Conservation (phyloP, 202 grass and related monocot species). For the Schoenoplectus tabernaemontani region DNA sequence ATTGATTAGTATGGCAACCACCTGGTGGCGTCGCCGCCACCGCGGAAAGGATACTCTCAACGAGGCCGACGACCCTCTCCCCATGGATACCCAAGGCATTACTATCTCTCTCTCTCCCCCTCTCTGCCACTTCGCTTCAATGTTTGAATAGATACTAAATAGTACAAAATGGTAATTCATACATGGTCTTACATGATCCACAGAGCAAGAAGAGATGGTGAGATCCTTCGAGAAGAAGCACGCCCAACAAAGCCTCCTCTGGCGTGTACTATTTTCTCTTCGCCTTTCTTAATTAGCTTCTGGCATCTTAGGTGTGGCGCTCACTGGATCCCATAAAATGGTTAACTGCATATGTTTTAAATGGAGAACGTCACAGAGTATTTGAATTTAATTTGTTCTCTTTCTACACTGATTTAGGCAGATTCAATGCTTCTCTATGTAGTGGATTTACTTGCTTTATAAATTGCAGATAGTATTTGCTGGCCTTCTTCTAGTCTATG, state of each 20-base stretch:
- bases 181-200: background rate
- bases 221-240: conserved; percentile 70
- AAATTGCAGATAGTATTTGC: conserved; percentile 57
- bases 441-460: background rate
- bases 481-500: conserved; percentile 55
- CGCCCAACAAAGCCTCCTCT: conserved; percentile 42
- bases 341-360: too few species aligned
- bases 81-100: conserved; percentile 76
- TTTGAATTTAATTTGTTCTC: background rate
- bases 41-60: conserved; percentile 20
- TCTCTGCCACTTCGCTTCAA: background rate
- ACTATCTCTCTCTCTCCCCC: background rate
- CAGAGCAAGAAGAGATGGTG: conserved; percentile 93
- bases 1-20: conserved; percentile 37
- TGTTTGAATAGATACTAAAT: background rate
- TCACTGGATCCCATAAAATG: background rate
- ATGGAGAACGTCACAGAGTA: background rate
- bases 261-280: conserved; percentile 46
- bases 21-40: conserved; percentile 57
- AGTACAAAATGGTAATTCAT: too few species aligned
- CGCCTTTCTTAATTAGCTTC: conserved; percentile 8
- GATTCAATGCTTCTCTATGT: too few species aligned
- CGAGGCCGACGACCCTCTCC: conserved; percentile 38
- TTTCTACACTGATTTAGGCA: background rate
- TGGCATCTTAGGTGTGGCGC: background rate